phyloP scores from a whole-genome alignment of 768 basidiomycete genomes.

The Termitomyces sp. region DNA sequence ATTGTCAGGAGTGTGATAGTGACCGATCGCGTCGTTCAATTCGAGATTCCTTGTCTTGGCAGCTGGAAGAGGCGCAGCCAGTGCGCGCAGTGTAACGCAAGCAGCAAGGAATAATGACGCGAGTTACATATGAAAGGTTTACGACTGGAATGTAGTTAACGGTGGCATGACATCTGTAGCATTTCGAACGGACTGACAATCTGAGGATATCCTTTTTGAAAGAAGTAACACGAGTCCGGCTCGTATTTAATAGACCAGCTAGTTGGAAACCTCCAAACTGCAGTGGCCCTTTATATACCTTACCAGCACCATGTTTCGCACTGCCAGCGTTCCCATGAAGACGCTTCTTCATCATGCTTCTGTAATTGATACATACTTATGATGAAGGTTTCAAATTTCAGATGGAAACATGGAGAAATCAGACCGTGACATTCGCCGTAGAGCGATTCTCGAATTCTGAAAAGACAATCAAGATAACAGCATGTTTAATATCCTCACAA shows the following conservation, averaged over 20 bases:
- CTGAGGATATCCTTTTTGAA: not conserved
- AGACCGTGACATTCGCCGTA: no score
- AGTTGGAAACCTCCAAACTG: not conserved
- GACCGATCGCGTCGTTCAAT: not conserved
- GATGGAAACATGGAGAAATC: no score
- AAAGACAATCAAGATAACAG: not conserved
- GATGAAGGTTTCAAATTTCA: no score
- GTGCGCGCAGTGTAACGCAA: no score
- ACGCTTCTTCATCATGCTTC: not conserved
- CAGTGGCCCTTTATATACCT: not conserved
- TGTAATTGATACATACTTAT: no score
- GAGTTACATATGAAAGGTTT: no score
- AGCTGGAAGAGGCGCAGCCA: not conserved
- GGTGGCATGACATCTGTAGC: no score
- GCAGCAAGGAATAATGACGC: no score
- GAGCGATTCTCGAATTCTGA: no score
- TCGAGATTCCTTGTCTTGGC: not conserved
- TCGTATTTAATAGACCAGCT: not conserved
- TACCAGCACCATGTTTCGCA: not conserved
- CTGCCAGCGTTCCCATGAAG: not conserved
- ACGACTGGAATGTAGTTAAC: no score
- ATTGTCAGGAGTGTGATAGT: not conserved
- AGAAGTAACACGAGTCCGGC: not conserved
- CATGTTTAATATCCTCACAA: no score
- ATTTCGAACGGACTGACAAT: no score